phyloP scores from a whole-genome alignment of 352 stramenopile genomes.

The Blastocystis sp. region DNA sequence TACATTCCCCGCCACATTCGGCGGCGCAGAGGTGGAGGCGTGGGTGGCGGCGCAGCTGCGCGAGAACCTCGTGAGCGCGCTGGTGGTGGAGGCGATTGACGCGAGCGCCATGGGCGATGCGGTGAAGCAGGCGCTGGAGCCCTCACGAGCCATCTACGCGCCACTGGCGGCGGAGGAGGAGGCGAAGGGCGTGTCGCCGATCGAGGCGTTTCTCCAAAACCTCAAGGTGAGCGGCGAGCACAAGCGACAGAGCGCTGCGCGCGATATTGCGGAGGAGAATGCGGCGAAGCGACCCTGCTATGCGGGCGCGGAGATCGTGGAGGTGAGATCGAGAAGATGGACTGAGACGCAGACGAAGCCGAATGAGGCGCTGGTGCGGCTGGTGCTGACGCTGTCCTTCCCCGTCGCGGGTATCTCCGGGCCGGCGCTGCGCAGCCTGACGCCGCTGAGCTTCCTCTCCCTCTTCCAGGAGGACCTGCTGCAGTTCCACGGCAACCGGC shows the following conservation, averaged over 20 bases:
- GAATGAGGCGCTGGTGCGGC: not conserved
- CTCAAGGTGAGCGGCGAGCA: not conserved
- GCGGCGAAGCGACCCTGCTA: too few species aligned
- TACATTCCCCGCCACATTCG: too few species aligned
- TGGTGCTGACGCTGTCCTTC: constrained; percentile 17
- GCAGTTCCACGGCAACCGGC: constrained; percentile 10
- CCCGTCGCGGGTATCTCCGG: not conserved
- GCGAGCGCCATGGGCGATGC: too few species aligned
- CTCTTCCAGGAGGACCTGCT: not conserved
- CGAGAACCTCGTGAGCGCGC: too few species aligned
- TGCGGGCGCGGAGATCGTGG: not conserved
- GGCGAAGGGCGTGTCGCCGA: not conserved
- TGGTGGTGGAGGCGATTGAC: too few species aligned
- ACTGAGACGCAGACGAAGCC: not conserved
- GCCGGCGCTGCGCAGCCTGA: not conserved
- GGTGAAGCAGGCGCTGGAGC: too few species aligned
- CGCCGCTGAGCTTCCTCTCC: constrained; percentile 4
- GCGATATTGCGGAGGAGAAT: not conserved
- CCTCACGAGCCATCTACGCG: too few species aligned
- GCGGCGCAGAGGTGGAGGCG: too few species aligned
- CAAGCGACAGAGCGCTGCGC: not conserved
- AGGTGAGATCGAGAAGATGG: not conserved
- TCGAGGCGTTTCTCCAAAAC: not conserved
- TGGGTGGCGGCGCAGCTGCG: too few species aligned
- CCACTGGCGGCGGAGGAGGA: too few species aligned